Percentiles rank a stretch among this genome's conserved stretches.
phyloP scores from a whole-genome alignment of 352 stramenopile genomes.

The Globisporangium splendens region DNA sequence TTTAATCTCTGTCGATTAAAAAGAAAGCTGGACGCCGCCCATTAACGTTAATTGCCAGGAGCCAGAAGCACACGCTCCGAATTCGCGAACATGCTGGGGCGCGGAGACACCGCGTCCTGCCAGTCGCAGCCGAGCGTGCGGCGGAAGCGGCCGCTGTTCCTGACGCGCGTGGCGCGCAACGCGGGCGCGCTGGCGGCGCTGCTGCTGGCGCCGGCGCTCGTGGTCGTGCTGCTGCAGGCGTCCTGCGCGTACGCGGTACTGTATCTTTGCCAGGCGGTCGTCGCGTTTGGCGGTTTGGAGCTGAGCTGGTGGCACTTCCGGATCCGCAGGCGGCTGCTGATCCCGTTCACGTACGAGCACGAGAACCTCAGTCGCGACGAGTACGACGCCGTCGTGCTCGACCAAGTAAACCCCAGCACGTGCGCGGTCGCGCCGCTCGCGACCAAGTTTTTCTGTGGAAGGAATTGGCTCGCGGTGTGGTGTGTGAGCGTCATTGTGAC shows the following conservation, averaged over 20 bases:
- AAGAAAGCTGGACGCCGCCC: neutral
- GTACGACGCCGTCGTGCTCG: constrained; percentile 18
- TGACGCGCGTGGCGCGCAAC: neutral
- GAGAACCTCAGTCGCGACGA: constrained; percentile 16
- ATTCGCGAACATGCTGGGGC: neutral
- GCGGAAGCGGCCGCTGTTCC: neutral
- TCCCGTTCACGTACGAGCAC: constrained; percentile 6
- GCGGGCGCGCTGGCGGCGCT: constrained; percentile 13
- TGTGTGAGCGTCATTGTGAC: constrained; percentile 11
- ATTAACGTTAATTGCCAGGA: no score
- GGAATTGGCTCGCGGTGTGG: constrained; percentile 14
- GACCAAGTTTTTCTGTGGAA: constrained; percentile 15
- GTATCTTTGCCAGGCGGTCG: constrained; percentile 24
- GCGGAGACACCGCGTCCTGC: neutral
- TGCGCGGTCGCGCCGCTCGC: constrained; percentile 29
- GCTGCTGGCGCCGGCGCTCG: constrained; percentile 22
- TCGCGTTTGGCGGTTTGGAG: constrained; percentile 40
- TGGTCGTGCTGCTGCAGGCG: constrained; percentile 39
- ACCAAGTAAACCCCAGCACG: constrained; percentile 25
- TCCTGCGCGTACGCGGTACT: constrained; percentile 34
- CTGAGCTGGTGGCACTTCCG: constrained; percentile 64
- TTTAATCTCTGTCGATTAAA: constrained; percentile 18
- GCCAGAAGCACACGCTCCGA: neutral
- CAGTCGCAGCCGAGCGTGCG: neutral
- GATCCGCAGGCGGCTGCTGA: constrained; percentile 45